These are phyloP conservation scores for Apostasia shenzhenica DNA, from an alignment of 106 monocot species.

Conservation along the genomic window DNA sequence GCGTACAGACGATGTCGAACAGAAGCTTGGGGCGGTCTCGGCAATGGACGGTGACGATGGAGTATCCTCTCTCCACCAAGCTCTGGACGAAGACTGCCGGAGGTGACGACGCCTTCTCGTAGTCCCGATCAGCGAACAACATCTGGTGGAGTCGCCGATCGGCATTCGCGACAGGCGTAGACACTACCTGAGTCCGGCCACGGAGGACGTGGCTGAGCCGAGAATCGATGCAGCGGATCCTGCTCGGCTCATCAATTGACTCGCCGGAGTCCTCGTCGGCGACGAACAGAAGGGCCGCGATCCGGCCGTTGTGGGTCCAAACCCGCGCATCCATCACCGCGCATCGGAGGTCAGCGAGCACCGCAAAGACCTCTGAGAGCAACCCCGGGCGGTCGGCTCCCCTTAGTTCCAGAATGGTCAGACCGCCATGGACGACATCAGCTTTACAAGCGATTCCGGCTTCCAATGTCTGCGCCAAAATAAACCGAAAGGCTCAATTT, in stretches of 20 bases:
- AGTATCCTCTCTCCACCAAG: constrained; percentile 68
- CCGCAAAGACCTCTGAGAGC: constrained; percentile 56
- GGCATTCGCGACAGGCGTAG: not conserved
- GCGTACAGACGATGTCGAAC: constrained; percentile 79
- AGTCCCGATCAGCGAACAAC: constrained; percentile 44
- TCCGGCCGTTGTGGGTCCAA: constrained; percentile 49
- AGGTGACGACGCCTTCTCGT: constrained; percentile 16
- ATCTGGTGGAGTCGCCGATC: constrained; percentile 24
- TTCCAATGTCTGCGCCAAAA: not conserved
- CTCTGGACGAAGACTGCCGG: constrained; percentile 50
- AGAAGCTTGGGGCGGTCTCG: constrained; percentile 59
- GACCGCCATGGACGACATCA: not conserved
- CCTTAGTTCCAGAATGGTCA: constrained; percentile 37
- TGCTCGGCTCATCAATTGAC: constrained; percentile 9
- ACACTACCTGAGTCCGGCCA: not conserved
- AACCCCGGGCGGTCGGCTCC: constrained; percentile 28
- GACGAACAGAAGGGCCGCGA: constrained; percentile 36
- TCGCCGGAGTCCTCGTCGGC: constrained; percentile 10
- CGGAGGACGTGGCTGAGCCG: constrained; percentile 16
- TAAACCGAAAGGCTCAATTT: not conserved
- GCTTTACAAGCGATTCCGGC: not conserved
- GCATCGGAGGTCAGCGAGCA: constrained; percentile 16
- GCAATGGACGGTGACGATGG: constrained; percentile 61
- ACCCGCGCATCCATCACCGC: constrained; percentile 30
- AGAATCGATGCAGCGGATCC: constrained; percentile 5